Base-by-base conservation (phyloP, 75 land plant genomes). In the Selaginella tamariscina region DNA sequence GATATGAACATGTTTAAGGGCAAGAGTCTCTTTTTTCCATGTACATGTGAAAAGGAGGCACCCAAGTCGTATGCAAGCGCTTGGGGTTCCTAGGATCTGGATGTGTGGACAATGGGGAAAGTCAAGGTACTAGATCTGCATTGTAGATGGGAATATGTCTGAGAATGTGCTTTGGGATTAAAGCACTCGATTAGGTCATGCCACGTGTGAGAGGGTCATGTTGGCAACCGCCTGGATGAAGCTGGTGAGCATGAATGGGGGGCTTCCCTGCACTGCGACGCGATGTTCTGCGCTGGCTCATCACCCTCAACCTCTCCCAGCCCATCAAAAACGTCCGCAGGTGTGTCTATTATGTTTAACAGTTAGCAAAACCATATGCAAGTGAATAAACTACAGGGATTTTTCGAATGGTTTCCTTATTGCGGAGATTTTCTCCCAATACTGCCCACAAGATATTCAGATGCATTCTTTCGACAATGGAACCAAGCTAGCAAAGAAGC, bases 381-480 rank as follows among this genome's bases (percentile, higher is more conserved):
- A n/a, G n/a, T n/a, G n/a, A n/a, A n/a, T n/a, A n/a, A n/a, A 31
- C 56, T 21, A 39, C 70, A 77, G 78, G 24, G 78, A 77, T 31
- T 77, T 77, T 62, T 77, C 78, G 13, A 77, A 77, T 54, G 78
- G 78, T 27, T 77, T 77, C 30, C n/a, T 77, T 63, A 74, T 77
- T 31, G 78, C 78, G 32, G 78, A 77, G 44, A 77, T 77, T n/a
- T 77, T 77, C 32, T 77, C 74, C 31, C 74, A 71, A 13, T 77
- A 72, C 59, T 77, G 54, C 29, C 78, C 78, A 24, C 70, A 77
- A 9, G 78, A 77, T 31, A 67, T 77, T 49, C 78, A 77, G 32
- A 77, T 77, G 78, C 78, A 77, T 67, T 77, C 78, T 9, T 77
- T 65, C 44, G 78, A 77, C 29, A 56, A 56, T 68, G 78, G 78